These are phyloP conservation scores for Globisporangium heterothallicum DNA, from an alignment of 352 stramenopile species.

Conservation along the genomic window DNA sequence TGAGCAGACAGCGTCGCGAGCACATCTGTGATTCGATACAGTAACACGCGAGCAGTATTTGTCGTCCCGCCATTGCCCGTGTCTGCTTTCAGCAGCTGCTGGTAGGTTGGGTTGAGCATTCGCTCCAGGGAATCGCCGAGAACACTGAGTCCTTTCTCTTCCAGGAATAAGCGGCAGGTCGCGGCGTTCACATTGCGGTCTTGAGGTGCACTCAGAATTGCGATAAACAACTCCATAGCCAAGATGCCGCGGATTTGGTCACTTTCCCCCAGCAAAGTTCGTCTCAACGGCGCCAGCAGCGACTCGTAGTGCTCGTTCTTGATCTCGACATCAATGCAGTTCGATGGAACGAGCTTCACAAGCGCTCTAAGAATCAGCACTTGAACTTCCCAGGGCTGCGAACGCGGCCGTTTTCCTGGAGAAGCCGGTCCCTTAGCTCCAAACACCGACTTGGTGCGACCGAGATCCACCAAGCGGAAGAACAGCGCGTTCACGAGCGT, in stretches of 20 bases:
- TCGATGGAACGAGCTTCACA: slow-evolving; percentile 45
- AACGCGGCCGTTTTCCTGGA: slow-evolving; percentile 5
- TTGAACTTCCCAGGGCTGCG: slow-evolving; percentile 72
- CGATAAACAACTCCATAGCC: slow-evolving; percentile 63
- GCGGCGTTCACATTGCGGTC: slow-evolving; percentile 43
- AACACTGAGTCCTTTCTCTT: slow-evolving; percentile 39
- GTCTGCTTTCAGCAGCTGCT: slow-evolving; percentile 49
- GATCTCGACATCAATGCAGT: slow-evolving; percentile 52
- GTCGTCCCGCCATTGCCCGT: slow-evolving; percentile 15
- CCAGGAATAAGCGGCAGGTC: slow-evolving; percentile 50
- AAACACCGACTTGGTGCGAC: slow-evolving; percentile 49
- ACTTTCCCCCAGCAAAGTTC: slow-evolving; percentile 58
- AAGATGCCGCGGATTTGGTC: slow-evolving; percentile 77
- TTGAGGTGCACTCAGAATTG: slow-evolving; percentile 45
- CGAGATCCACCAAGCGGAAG: slow-evolving; percentile 37
- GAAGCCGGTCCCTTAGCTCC: slow-evolving; percentile 16
- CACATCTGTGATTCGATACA: slow-evolving; percentile 69
- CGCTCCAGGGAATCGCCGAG: slow-evolving; percentile 58
- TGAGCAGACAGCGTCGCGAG: slow-evolving; percentile 44
- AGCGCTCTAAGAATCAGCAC: slow-evolving; percentile 76
- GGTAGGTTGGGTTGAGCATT: slow-evolving; percentile 65
- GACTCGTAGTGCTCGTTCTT: slow-evolving; percentile 51
- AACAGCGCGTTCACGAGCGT: slow-evolving; percentile 68
- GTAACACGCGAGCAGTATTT: slow-evolving; percentile 54
- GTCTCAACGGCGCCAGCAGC: slow-evolving; percentile 52